Evolutionary conservation across 2,329 filamentous ascomycete genomes (phyloP), one percentile per base, ranked within the genome.

Genomic region (Neonectria ditissima): DNA sequence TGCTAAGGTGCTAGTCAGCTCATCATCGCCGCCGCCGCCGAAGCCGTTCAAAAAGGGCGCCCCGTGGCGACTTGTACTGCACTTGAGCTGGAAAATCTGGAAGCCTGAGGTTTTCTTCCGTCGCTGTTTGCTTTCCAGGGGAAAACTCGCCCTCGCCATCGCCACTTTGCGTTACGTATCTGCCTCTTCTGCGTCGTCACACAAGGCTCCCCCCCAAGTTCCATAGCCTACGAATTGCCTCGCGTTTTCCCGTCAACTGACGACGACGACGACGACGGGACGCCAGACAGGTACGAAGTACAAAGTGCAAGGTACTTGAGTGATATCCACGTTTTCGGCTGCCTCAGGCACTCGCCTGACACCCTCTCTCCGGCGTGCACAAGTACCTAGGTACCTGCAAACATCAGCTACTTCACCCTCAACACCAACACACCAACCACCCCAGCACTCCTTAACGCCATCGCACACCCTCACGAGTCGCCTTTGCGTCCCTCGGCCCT

Each of bases 1-100:
- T 63, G 32, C 30, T 50, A 45, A 45, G 55, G 43, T 65, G 59
- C 69, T 66, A 67, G 71, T 72, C 71, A 73, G 71, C 68, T 73
- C 71, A 72, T 65, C 63, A 65, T 69, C 57, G 65, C 66, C 71
- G 66, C 71, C 69, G 63, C 62, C 44, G 64, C 62, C 67, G 54
- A 63, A 59, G 62, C 62, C 66, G 63, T 59, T 59, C 45, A 69
- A 70, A 72, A 67, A 60, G 57, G 55, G 52, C 56, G 59, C 51
- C 37, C 54, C 62, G 67, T 63, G 70, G 70, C 70, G 65, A 73
- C 53, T 56, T 56, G 37, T 55, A 59, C 43, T 41, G 51, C 32
- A 37, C 6, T 39, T 22, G 22, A 55, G 32, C 55, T 34, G 43
- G 59, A 61, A 43, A 51, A 65, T 44, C 61, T 58, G 22, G 53